These are phyloP conservation scores for Plasmopara muralis DNA, from an alignment of 352 stramenopile genomes.

Conservation along the genomic window DNA sequence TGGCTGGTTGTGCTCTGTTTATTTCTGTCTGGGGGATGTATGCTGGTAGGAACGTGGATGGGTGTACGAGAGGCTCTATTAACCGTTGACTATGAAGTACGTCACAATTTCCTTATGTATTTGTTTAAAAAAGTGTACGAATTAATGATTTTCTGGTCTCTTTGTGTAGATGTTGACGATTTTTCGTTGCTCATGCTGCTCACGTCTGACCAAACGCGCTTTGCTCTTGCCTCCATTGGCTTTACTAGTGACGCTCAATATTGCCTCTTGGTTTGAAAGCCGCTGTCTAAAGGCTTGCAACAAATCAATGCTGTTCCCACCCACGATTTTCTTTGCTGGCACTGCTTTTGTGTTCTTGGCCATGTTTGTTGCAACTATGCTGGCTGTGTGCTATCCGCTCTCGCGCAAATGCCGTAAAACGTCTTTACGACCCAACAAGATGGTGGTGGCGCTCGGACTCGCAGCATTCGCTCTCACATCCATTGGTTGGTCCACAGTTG, in stretches of 20 bases:
- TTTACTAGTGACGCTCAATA: constrained; percentile 17
- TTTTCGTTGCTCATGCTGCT: constrained; percentile 58
- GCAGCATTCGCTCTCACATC: constrained; percentile 13
- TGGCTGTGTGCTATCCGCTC: constrained; percentile 11
- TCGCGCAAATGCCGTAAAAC: not conserved
- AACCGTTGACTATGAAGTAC: constrained; percentile 16
- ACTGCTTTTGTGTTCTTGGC: constrained; percentile 14
- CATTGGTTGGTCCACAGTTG: constrained; percentile 22
- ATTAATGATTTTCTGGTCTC: not conserved
- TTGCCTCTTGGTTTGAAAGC: constrained; percentile 24
- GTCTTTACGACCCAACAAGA: constrained; percentile 3
- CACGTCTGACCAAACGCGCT: constrained; percentile 26
- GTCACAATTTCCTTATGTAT: constrained; percentile 5
- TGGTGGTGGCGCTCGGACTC: constrained; percentile 14
- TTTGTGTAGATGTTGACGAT: constrained; percentile 21
- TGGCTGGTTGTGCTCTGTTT: constrained; percentile 20
- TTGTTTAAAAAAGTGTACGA: not conserved
- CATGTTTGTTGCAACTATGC: constrained; percentile 16
- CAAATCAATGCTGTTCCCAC: constrained; percentile 8
- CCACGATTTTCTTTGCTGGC: constrained; percentile 23
- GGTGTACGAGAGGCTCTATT: constrained; percentile 12
- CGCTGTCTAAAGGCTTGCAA: not conserved
- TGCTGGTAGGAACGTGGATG: constrained; percentile 12
- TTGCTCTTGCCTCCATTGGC: constrained; percentile 27
- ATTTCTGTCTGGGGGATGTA: constrained; percentile 2